Conservation (phyloP, 2,329 filamentous ascomycete genomes). For the Geosmithia morbida region DNA sequence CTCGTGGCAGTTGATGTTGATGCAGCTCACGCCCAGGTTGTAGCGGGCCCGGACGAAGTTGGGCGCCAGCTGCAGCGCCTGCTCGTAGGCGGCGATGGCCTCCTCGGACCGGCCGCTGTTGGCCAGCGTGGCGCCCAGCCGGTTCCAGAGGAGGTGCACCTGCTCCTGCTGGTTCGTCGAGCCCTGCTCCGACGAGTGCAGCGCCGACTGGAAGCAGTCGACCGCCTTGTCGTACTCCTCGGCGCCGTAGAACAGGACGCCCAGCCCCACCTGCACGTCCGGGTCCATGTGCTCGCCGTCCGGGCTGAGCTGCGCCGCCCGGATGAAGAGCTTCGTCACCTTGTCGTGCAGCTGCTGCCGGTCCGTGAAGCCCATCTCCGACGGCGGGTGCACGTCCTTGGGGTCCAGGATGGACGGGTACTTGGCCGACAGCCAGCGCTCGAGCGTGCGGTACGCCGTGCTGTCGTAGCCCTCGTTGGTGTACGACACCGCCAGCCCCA, state of each 20-base stretch:
- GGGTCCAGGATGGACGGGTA: constrained; percentile 73
- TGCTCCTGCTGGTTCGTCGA: constrained; percentile 73
- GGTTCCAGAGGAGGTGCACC: constrained; percentile 92
- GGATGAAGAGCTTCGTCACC: constrained; percentile 81
- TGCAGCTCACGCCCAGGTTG: constrained; percentile 91
- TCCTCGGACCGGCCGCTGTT: constrained; percentile 91
- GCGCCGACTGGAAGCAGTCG: constrained; percentile 89
- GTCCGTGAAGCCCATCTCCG: constrained; percentile 91
- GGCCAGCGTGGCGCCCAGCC: constrained; percentile 86
- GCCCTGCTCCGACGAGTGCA: constrained; percentile 74
- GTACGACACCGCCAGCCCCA: constrained; percentile 92
- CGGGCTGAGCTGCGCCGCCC: constrained; percentile 81
- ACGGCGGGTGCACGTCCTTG: constrained; percentile 54
- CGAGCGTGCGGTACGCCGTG: constrained; percentile 87
- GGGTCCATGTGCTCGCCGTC: constrained; percentile 94
- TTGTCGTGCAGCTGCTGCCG: constrained; percentile 78
- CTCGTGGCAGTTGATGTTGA: constrained; percentile 91
- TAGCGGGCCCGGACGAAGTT: constrained; percentile 97
- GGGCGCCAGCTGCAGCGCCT: constrained; percentile 74
- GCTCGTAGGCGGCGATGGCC: constrained; percentile 91
- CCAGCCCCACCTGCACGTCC: constrained; percentile 92
- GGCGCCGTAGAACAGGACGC: constrained; percentile 92
- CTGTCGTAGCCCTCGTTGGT: constrained; percentile 98
- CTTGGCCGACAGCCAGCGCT: constrained; percentile 92
- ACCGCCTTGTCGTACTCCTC: constrained; percentile 98